Evolutionary conservation across 2,329 filamentous ascomycete genomes (phyloP).

Genomic region (Aspergillus thermomutatus): DNA sequence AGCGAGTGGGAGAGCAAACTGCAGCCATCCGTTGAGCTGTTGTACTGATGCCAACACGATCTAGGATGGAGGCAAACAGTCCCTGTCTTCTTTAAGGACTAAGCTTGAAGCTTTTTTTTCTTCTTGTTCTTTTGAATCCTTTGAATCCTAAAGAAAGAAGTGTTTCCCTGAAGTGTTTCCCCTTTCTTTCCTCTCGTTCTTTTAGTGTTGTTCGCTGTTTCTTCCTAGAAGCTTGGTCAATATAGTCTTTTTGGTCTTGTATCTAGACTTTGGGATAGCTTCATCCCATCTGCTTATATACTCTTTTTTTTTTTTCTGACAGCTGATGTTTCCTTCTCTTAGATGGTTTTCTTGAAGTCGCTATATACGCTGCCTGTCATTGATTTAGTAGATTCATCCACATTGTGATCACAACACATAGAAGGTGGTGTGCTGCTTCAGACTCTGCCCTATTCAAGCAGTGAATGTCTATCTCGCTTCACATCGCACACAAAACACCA

Average conservation of each 20-base stretch:
- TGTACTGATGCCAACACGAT: constrained; percentile 20
- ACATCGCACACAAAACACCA: constrained; percentile 6
- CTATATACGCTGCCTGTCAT: neutral
- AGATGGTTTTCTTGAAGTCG: neutral
- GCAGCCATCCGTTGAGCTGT: constrained; percentile 23
- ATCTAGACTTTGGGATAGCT: neutral
- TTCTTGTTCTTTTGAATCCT: constrained; percentile 3
- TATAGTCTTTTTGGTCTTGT: neutral
- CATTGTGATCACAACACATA: constrained; percentile 3
- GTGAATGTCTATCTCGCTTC: constrained; percentile 12
- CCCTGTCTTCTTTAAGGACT: neutral
- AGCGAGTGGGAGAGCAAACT: constrained; percentile 12
- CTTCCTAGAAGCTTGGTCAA: neutral
- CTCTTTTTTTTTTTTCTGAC: neutral
- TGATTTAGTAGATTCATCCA: neutral
- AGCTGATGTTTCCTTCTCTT: neutral
- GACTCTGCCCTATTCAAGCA: constrained; percentile 1
- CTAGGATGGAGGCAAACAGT: neutral
- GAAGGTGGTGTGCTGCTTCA: constrained; percentile 1
- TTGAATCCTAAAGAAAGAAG: neutral
- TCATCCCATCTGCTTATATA: neutral
- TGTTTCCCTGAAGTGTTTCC: neutral
- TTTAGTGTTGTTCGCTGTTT: neutral
- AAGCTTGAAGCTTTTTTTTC: constrained; percentile 2
- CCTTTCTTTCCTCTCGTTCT: neutral